Conservation (phyloP, 83 land plant species). For the Picea abies region DNA sequence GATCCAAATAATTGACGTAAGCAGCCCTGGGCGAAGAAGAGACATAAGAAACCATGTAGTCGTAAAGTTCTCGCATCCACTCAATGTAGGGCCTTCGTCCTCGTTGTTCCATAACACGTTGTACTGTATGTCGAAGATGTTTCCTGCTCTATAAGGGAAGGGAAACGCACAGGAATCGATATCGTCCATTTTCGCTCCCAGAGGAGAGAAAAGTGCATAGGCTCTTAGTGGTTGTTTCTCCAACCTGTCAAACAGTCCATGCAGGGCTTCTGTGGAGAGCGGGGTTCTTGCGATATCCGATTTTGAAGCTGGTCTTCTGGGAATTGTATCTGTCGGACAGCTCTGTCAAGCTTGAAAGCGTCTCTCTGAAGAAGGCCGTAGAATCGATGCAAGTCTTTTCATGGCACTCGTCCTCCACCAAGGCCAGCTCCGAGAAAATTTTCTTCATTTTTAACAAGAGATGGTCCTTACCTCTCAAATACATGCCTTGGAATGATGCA, state of each 20-base stretch:
- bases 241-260: not conserved
- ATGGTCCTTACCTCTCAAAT: no score
- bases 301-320: no score
- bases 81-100: constrained; percentile 2
- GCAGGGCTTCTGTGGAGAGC: no score
- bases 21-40: constrained; percentile 16
- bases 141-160: constrained; percentile 21
- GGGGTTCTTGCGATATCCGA: no score
- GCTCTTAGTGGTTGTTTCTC: not conserved
- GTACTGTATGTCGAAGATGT: constrained; percentile 15
- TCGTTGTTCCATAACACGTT: constrained; percentile 11
- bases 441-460: no score
- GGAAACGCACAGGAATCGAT: constrained; percentile 1
- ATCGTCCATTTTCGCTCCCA: not conserved
- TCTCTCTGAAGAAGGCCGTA: not conserved
- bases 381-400: constrained; percentile 51
- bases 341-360: no score
- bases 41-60: constrained; percentile 13
- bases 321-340: no score
- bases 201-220: no score
- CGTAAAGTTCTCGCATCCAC: constrained; percentile 17
- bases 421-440: constrained; percentile 30
- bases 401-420: constrained; percentile 26
- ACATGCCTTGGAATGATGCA: no score
- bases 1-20: constrained; percentile 23